Evolutionary conservation across 495 filamentous ascomycete genomes (phyloP), one percentile per base, ranked within the genome.

Genomic region (Aspergillus sparsus): DNA sequence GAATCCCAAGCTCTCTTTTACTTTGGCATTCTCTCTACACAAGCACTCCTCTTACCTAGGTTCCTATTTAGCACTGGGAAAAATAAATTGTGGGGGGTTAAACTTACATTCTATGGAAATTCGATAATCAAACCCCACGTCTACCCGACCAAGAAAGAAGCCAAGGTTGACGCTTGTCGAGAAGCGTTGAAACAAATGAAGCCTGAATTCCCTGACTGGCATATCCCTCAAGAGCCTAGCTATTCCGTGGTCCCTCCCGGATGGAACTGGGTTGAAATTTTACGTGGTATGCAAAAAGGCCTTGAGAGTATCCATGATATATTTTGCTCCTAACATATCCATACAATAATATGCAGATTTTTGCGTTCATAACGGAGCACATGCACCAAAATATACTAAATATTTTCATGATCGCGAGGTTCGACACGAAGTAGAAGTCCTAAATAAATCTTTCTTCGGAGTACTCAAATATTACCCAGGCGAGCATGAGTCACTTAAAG

Each of bases 41-140:
- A 71, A 54, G 65, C 57, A 13, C 44, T 58, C 1, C 63, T 77
- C 12, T 49, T 63, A 5, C 73, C 76, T 0, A 49, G 46, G 0
- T 75, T 71, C 35, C 21, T 64, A 1, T 75, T 66, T 62, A 68
- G 58, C 34, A 61, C 41, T 4, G 47, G 50, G 5, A 37, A 53
- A 9, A 45, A 55, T 4, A 33, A 53, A 4, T 42, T 41, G 5
- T 66, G 74, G 46, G 70, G 67, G 0, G 64, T 64, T 2, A 71
- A 62, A 12, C 65, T 79, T 21, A 68, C 66, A 0, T 42, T 79
- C 18, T 79, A 72, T 58, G 73, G 74, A 0, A 61, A 72, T 27
- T 74, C 74, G 1, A 53, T 77, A 12, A 27, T 63, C 6, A 55
- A 66, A 3, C 35, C 57, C 0, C 52, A 62, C 7, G 13, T 45